Conservation (phyloP, 2,329 filamentous ascomycete species). For the Aspergillus novofumigatus region DNA sequence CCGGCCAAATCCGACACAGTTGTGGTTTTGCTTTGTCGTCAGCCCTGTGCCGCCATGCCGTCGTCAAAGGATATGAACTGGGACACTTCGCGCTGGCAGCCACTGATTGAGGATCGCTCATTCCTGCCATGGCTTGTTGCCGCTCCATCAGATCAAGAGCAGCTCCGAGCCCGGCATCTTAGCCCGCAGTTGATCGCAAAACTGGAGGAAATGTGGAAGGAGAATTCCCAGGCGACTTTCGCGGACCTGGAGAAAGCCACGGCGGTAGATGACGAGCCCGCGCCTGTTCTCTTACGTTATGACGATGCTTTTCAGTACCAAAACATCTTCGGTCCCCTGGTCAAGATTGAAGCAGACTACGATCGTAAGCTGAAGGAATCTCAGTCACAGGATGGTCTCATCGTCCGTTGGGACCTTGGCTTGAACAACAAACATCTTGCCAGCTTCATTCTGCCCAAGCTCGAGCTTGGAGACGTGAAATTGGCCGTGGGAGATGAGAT, state of each 20-base stretch:
- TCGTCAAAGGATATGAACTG: constrained; percentile 99
- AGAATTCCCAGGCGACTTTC: constrained; percentile 82
- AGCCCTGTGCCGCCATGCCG: constrained; percentile 89
- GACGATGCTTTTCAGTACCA: constrained; percentile 98
- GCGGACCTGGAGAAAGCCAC: constrained; percentile 87
- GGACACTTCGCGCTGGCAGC: constrained; percentile 97
- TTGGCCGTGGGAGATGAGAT: constrained; percentile 97
- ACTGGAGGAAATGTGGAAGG: constrained; percentile 97
- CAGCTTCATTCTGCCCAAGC: constrained; percentile 92
- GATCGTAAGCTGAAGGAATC: constrained; percentile 98
- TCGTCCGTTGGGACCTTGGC: constrained; percentile 90
- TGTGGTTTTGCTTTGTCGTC: constrained; percentile 91
- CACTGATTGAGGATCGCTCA: constrained; percentile 91
- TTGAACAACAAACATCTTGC: constrained; percentile 97
- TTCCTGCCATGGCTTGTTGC: constrained; percentile 93
- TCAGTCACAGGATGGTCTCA: constrained; percentile 91
- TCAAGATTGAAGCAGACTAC: constrained; percentile 99
- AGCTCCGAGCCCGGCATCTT: constrained; percentile 88
- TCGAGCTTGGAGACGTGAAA: constrained; percentile 96
- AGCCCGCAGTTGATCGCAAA: constrained; percentile 94
- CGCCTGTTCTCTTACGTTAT: constrained; percentile 86
- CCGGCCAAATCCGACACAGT: constrained; percentile 98
- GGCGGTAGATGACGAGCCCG: constrained; percentile 90
- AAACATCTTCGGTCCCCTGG: constrained; percentile 94
- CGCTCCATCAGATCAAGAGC: constrained; percentile 86